Conservation (phyloP, 495 filamentous ascomycete genomes). For the Neurospora africana region DNA sequence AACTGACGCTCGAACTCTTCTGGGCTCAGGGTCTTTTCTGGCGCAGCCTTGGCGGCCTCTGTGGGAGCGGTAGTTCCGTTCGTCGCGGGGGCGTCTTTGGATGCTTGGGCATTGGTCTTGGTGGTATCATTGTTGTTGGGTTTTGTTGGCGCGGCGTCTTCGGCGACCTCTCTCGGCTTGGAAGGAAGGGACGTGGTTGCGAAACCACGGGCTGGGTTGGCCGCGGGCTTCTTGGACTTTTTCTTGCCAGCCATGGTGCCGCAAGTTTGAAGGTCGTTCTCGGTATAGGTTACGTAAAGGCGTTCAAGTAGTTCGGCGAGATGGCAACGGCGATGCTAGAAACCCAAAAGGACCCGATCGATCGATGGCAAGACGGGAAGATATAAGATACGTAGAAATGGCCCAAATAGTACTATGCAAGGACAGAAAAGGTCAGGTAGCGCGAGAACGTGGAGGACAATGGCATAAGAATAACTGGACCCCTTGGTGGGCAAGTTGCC, state of each 20-base stretch:
- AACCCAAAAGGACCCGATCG: neutral
- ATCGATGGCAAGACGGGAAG: neutral
- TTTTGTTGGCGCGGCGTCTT: constrained; percentile 17
- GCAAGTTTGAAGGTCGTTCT: neutral
- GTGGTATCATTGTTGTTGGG: constrained; percentile 8
- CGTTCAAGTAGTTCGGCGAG: neutral
- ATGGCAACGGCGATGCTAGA: neutral
- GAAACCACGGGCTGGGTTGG: constrained; percentile 82
- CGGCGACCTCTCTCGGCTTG: constrained; percentile 44
- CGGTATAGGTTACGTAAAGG: neutral
- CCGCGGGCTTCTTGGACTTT: constrained; percentile 76
- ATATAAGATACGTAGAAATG: neutral
- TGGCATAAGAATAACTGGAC: neutral
- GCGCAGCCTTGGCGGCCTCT: constrained; percentile 31
- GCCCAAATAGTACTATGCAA: neutral
- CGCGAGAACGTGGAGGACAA: neutral
- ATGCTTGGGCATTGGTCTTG: constrained; percentile 24
- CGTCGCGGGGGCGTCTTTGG: constrained; percentile 22
- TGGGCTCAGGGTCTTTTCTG: constrained; percentile 49
- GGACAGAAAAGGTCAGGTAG: neutral
- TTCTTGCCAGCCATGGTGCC: constrained; percentile 65
- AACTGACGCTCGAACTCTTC: constrained; percentile 79
- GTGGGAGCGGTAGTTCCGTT: constrained; percentile 18
- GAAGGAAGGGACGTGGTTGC: constrained; percentile 76
- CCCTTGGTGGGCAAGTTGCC: neutral